Evolutionary conservation across 1,284 basidiomycete species (phyloP), one percentile per base, ranked within the genome.

Genomic region (Rhodotorula mucilaginosa): DNA sequence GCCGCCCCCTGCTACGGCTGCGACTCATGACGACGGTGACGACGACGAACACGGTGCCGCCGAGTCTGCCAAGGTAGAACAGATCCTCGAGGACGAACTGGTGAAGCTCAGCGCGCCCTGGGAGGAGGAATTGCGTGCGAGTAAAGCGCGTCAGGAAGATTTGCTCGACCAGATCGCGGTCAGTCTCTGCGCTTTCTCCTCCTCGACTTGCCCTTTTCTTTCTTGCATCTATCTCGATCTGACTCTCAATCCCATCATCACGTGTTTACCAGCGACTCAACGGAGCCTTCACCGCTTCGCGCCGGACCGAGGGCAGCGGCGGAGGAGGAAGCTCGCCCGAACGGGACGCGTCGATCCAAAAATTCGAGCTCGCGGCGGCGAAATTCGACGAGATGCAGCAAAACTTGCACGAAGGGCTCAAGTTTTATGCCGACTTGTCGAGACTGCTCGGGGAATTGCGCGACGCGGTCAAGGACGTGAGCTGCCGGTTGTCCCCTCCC

Each of bases 61-160:
- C 2, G 61, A 49, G 21, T 87, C 93, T 21, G 67, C 61, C 87
- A 88, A 90, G 88, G 95, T 96, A 78, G 90, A 93, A 78, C 88
- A 89, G 71, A 83, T 92, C 21, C 87, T 90, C 46, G 90, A 94
- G 68, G 85, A 88, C 72, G 89, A 91, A 74, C 81, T 97, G 65
- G 84, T 84, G 1, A 95, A 94, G 82, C 97, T 92, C 8, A 21
- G 31, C 47, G 46, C 18, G 23, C 56, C 56, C 5, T 58, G 23
- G 26, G 64, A 51, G 31, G 29, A 26, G 47, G 64, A 65, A 47
- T 48, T 65, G 31, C 29, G n/a, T 5, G 31, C 31, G 16, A 47
- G 47, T 18, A 15, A 16, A 2, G 56, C 47, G 46, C 18, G 46
- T 12, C 56, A 65, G 47, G 56, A 65, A 21, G 64, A 65, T 47